Evolutionary conservation across 768 basidiomycete genomes (phyloP).

Genomic region (Suillus sp.): DNA sequence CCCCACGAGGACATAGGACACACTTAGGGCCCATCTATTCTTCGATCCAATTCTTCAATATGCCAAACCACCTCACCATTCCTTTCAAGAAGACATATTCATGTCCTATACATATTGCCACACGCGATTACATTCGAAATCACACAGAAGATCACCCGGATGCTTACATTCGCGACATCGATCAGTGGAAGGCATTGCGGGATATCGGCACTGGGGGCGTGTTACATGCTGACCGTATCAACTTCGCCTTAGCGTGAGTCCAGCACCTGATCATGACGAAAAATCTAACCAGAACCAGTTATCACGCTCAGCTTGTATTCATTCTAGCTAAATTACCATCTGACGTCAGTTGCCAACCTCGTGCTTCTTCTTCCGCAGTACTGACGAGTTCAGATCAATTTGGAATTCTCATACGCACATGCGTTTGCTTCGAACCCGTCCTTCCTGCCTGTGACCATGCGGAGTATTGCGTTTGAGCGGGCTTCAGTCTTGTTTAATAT

Average conservation of each 20-base stretch:
- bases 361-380: conserved; percentile 17
- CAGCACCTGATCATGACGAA: conserved; percentile 8
- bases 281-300: conserved; percentile 49
- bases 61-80: conserved; percentile 78
- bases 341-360: conserved; percentile 50
- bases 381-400: conserved; percentile 53
- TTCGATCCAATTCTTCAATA: conserved; percentile 27
- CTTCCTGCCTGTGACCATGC: conserved; percentile 60
- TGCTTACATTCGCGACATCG: conserved; percentile 78
- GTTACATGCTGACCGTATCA: conserved; percentile 58
- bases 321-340: conserved; percentile 82
- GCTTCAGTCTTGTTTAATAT: conserved; percentile 83
- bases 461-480: conserved; percentile 81
- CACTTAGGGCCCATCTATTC: neutral
- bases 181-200: conserved; percentile 66
- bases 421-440: conserved; percentile 54
- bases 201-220: conserved; percentile 49
- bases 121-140: conserved; percentile 67
- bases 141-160: conserved; percentile 80
- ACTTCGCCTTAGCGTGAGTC: conserved; percentile 60
- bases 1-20: neutral
- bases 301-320: conserved; percentile 88
- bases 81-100: conserved; percentile 74
- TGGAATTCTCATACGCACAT: conserved; percentile 74
- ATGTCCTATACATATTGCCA: conserved; percentile 53